These are phyloP conservation scores for Oryza nivara DNA, from an alignment of 176 grass and related monocot species.

Conservation along the genomic window DNA sequence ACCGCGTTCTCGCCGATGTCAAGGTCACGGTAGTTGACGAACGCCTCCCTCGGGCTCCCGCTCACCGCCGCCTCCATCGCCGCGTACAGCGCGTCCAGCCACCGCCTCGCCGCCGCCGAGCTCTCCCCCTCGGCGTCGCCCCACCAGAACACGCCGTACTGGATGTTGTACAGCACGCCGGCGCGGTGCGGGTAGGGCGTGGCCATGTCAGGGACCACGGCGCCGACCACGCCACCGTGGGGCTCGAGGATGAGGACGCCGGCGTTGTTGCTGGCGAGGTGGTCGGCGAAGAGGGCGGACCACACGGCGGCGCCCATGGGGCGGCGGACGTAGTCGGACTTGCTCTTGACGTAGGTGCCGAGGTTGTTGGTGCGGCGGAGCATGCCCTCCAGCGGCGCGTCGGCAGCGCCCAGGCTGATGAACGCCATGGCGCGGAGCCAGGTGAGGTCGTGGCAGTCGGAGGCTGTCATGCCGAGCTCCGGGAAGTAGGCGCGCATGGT, in stretches of 20 bases:
- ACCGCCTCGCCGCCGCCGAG: neutral
- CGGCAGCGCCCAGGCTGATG: neutral
- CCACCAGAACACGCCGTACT: slow-evolving; percentile 33
- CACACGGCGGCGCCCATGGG: slow-evolving; percentile 10
- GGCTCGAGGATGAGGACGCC: slow-evolving; percentile 43
- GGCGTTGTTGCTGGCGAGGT: neutral
- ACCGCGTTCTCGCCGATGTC: slow-evolving; percentile 44
- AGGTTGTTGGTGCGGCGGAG: slow-evolving; percentile 20
- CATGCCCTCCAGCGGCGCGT: neutral
- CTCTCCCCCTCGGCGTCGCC: neutral
- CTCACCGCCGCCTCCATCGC: slow-evolving; percentile 23
- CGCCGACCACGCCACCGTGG: slow-evolving; percentile 33
- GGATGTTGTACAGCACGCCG: slow-evolving; percentile 41
- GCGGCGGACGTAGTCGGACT: slow-evolving; percentile 46
- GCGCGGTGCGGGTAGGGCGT: slow-evolving; percentile 49
- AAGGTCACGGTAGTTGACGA: slow-evolving; percentile 50
- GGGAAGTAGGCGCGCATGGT: slow-evolving; percentile 36
- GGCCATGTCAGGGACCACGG: neutral
- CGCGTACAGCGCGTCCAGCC: slow-evolving; percentile 20
- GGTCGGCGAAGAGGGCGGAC: neutral
- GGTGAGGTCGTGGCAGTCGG: slow-evolving; percentile 55
- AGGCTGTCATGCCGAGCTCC: slow-evolving; percentile 25
- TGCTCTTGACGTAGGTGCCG: slow-evolving; percentile 34
- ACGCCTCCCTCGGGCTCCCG: slow-evolving; percentile 48
- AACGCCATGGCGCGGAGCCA: slow-evolving; percentile 47